Base-by-base conservation (phyloP, 2,329 filamentous ascomycete genomes). In the Xylaria sp. region DNA sequence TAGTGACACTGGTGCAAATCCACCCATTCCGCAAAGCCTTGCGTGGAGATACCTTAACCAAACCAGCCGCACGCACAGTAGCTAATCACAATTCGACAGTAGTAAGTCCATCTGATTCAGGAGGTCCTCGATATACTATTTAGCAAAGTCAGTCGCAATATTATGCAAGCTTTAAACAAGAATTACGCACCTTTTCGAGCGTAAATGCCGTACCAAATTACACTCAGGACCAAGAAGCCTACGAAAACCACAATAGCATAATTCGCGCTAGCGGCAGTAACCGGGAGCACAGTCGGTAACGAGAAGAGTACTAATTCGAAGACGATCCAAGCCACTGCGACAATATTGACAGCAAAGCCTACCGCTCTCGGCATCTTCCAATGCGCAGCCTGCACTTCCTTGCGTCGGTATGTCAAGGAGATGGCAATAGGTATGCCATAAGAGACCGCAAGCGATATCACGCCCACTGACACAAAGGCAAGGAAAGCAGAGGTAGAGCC, bases 161-260 rank as follows among this genome's bases (percentile, higher is more conserved):
- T 23, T 42, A n/a, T 19, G 2, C 6, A 17, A 35, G 35, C 52
- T 59, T 49, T 14, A 11, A 23, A 12, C 40, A 51, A 23, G 6
- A 33, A 8, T 12, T 17, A 75, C 77, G 72, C 71, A 83, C 83
- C 78, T 73, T 82, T 84, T 52, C 79, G 76, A 49, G 82, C 83
- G 74, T 84, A 80, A 6, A 82, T 67, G 0, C 73, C 67, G 71
- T 85, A 87, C 83, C 82, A 86, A 6, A 78, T 66, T 0, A 76
- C 80, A 17, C 71, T 73, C 3, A 75, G 52, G 28, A 59, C 69
- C 72, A 73, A 69, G 58, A 75, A 72, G 1, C 70, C 73, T 19
- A 83, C 78, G 64, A 88, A 82, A 2, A 88, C 85, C 0, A 87
- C 84, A 43, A 78, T 79, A 2, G 84, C 83, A 69, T 87, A 87